These are phyloP conservation scores for Moniliophthora roreri DNA, from an alignment of 1,284 basidiomycete species.

Conservation along the genomic window DNA sequence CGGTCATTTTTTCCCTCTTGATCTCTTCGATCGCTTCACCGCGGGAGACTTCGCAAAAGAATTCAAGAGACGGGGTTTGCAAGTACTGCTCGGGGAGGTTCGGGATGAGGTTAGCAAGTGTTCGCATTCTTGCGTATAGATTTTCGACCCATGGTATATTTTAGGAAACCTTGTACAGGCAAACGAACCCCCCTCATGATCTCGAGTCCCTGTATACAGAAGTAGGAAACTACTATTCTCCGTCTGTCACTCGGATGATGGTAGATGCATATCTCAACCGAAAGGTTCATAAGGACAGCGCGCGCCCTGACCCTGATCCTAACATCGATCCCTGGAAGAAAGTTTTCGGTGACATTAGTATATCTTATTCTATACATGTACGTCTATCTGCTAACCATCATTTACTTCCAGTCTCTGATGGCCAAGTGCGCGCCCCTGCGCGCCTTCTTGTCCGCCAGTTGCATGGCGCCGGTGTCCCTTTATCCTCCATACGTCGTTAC, in stretches of 20 bases:
- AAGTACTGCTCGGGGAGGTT: slow-evolving; percentile 15
- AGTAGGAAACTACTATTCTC: slow-evolving; percentile 18
- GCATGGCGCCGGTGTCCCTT: slow-evolving; percentile 13
- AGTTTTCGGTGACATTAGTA: slow-evolving; percentile 16
- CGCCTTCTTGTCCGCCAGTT: slow-evolving; percentile 14
- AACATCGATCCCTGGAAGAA: slow-evolving; percentile 16
- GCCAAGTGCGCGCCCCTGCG: slow-evolving; percentile 16
- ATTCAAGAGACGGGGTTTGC: slow-evolving; percentile 11
- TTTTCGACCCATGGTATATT: neutral
- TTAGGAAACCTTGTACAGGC: slow-evolving; percentile 17
- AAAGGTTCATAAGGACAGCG: slow-evolving; percentile 9
- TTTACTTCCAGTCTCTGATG: slow-evolving; percentile 12
- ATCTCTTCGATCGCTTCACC: slow-evolving; percentile 13
- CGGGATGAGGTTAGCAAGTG: slow-evolving; percentile 13
- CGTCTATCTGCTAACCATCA: neutral
- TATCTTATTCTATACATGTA: neutral
- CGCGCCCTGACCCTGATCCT: slow-evolving; percentile 15
- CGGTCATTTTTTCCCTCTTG: slow-evolving; percentile 14
- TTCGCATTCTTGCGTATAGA: neutral
- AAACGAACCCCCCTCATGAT: slow-evolving; percentile 16
- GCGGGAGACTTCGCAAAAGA: slow-evolving; percentile 15
- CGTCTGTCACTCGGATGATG: slow-evolving; percentile 11
- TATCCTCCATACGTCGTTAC: slow-evolving; percentile 13
- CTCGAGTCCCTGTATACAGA: slow-evolving; percentile 12
- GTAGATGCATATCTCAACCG: slow-evolving; percentile 14